phyloP scores from a whole-genome alignment of 2,329 filamentous ascomycete species.

The Knoxdaviesia proteae region DNA sequence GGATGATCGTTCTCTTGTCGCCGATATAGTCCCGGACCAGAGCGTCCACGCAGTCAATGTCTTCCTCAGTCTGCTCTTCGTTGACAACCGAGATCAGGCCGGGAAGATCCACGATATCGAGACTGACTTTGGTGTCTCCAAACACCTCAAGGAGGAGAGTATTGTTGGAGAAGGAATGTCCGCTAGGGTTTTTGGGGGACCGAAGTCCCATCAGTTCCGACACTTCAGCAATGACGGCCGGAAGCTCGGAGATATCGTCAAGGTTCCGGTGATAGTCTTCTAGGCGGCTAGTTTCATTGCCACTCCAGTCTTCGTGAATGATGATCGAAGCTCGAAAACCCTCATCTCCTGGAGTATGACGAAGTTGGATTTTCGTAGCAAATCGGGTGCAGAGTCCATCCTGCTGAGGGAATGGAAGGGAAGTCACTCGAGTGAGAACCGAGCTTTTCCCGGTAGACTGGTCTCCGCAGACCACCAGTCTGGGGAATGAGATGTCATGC shows the following conservation, averaged over 20 bases:
- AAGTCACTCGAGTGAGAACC: constrained; percentile 8
- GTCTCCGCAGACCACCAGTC: constrained; percentile 9
- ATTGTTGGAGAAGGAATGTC: constrained; percentile 8
- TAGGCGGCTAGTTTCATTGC: background rate
- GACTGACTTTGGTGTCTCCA: constrained; percentile 10
- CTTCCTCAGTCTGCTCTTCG: constrained; percentile 13
- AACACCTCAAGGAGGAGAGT: constrained; percentile 8
- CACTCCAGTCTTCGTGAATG: background rate
- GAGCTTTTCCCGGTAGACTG: constrained; percentile 10
- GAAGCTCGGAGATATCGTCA: constrained; percentile 7
- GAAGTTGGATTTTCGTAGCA: constrained; percentile 8
- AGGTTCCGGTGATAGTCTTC: background rate
- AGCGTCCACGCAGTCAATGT: constrained; percentile 13
- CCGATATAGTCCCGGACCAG: constrained; percentile 20
- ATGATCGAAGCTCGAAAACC: background rate
- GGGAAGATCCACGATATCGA: constrained; percentile 25
- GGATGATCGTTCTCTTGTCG: constrained; percentile 20
- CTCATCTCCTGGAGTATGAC: constrained; percentile 1
- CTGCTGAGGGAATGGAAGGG: constrained; percentile 8
- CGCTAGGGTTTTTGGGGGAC: background rate
- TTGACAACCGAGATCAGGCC: constrained; percentile 18
- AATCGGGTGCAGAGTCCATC: constrained; percentile 8
- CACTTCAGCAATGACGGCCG: constrained; percentile 7
- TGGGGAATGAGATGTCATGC: constrained; percentile 5
- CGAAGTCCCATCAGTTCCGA: constrained; percentile 6